A percentile compares a stretch with the other conserved stretches of the same genome.
phyloP scores from a whole-genome alignment of 495 filamentous ascomycete genomes.

The Collariella sp. region DNA sequence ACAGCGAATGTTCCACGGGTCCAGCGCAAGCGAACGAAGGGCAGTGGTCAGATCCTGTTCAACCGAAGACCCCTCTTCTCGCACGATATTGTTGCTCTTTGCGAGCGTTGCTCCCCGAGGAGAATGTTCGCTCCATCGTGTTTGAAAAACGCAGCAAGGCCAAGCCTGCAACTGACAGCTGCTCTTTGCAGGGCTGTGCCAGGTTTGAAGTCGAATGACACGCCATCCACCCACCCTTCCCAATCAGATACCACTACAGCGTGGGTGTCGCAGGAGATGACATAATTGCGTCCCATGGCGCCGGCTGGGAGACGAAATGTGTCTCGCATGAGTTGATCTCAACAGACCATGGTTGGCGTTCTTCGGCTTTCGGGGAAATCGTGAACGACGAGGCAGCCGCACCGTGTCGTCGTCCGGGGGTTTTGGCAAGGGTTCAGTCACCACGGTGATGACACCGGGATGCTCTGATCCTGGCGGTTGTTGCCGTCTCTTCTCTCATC shows the following conservation, averaged over 20 bases:
- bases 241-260: background rate
- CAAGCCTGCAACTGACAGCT: background rate
- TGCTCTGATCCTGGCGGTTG: background rate
- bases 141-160: background rate
- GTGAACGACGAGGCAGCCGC: background rate
- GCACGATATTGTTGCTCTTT: background rate
- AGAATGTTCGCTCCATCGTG: background rate
- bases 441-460: background rate
- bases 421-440: background rate
- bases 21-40: background rate
- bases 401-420: background rate
- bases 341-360: background rate
- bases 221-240: background rate
- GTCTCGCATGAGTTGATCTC: background rate
- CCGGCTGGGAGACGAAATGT: background rate
- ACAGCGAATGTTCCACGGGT: background rate
- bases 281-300: constrained; percentile 9
- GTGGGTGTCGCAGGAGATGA: constrained; percentile 6
- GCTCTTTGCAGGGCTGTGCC: constrained; percentile 6
- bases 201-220: constrained; percentile 5
- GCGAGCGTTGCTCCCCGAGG: background rate
- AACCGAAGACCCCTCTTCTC: background rate
- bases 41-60: background rate
- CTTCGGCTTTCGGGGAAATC: constrained; percentile 1
- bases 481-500: background rate